Evolutionary conservation across 768 basidiomycete genomes (phyloP).

Genomic region (Amanita rimosa): DNA sequence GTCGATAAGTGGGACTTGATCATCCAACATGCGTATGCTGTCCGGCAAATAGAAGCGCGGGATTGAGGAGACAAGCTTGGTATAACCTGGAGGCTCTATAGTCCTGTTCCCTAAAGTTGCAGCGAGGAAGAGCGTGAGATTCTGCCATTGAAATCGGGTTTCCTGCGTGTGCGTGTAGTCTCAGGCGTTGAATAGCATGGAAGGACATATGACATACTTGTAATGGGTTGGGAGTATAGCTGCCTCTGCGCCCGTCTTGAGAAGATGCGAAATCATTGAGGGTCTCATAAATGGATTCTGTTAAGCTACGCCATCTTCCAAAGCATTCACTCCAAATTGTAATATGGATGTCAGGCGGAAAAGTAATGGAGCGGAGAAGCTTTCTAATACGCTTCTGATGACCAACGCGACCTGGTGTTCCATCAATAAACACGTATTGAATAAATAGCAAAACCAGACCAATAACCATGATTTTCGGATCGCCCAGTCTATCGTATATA

Average conservation of each 20-base stretch:
- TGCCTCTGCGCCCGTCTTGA: conserved; percentile 18
- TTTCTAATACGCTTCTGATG: conserved; percentile 76
- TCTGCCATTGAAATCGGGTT: conserved; percentile 74
- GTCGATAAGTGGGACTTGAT: conserved; percentile 47
- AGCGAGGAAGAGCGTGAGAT: conserved; percentile 68
- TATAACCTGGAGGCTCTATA: conserved; percentile 37
- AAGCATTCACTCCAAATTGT: conserved; percentile 82
- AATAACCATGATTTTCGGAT: conserved; percentile 56
- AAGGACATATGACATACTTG: conserved; percentile 17
- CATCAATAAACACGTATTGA: not conserved
- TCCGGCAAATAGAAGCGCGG: conserved; percentile 56
- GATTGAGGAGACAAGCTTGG: conserved; percentile 41
- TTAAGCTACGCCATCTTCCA: conserved; percentile 59
- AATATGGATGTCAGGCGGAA: conserved; percentile 54
- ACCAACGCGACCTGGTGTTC: conserved; percentile 52
- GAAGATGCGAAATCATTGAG: conserved; percentile 19
- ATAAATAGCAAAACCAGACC: conserved; percentile 26
- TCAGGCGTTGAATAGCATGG: not conserved
- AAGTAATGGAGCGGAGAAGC: conserved; percentile 51
- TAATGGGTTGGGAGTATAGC: conserved; percentile 13
- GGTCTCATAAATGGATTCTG: conserved; percentile 41
- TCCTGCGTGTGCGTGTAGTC: conserved; percentile 32
- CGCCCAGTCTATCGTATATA: conserved; percentile 71
- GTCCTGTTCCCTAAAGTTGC: conserved; percentile 61
- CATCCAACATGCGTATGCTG: conserved; percentile 51